These are phyloP conservation scores for Raffaelea ambrosiae DNA, from an alignment of 2,329 filamentous ascomycete species.

Conservation along the genomic window DNA sequence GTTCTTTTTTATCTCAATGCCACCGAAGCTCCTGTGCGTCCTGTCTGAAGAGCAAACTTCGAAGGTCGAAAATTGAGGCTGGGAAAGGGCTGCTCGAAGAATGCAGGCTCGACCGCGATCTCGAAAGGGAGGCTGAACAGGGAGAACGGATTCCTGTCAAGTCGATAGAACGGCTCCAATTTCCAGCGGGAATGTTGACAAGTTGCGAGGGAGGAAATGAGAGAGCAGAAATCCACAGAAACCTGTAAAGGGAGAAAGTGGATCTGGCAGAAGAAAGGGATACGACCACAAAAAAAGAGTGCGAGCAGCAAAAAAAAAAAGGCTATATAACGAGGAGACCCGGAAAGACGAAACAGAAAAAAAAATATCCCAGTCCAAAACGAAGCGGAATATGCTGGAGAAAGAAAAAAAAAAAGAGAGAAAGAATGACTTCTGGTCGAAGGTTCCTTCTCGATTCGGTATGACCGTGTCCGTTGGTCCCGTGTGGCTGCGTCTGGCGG, in stretches of 20 bases:
- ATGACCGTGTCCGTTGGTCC: not conserved
- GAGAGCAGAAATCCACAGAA: not conserved
- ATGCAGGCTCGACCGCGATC: not conserved
- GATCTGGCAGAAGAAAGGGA: constrained; percentile 2
- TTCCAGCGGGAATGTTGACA: constrained; percentile 8
- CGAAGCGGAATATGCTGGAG: not conserved
- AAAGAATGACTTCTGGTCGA: not conserved
- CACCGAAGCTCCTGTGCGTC: too few species aligned
- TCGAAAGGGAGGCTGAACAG: not conserved
- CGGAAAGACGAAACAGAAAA: not conserved
- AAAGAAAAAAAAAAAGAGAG: not conserved
- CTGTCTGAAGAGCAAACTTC: too few species aligned
- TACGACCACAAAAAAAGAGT: not conserved
- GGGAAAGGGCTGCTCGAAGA: not conserved
- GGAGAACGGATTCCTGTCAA: constrained; percentile 1
- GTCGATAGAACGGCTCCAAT: constrained; percentile 2
- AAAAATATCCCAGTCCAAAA: constrained; percentile 1
- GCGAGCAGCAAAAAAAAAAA: constrained; percentile 3
- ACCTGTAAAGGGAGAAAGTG: not conserved
- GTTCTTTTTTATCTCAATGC: too few species aligned
- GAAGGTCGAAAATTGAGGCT: too few species aligned
- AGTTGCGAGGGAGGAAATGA: constrained; percentile 2
- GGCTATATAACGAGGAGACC: constrained; percentile 3
- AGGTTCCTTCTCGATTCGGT: constrained; percentile 1
- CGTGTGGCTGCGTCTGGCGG: too few species aligned